phyloP scores from a whole-genome alignment of 176 grass and related monocot species.

The Panicum miliaceum region DNA sequence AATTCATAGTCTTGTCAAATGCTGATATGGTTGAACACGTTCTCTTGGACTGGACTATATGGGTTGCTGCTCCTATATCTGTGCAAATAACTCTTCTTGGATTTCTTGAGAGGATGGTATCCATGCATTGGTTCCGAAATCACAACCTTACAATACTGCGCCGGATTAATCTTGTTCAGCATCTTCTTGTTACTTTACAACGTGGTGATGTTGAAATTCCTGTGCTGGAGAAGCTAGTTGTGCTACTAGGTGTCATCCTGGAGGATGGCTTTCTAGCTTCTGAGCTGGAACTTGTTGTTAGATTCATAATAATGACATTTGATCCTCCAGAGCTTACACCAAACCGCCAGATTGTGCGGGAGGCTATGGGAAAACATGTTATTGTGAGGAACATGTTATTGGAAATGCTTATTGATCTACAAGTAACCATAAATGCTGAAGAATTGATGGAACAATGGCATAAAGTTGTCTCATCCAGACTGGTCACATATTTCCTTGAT shows the following conservation, averaged over 20 bases:
- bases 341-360: conserved; percentile 70
- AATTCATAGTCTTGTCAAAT: conserved; percentile 97
- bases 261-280: conserved; percentile 98
- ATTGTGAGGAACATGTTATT: conserved; percentile 98
- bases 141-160: conserved; percentile 97
- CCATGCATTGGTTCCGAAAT: conserved; percentile 98
- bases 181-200: conserved; percentile 97
- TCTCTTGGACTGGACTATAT: conserved; percentile 98
- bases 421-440: conserved; percentile 85
- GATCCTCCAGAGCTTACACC: conserved; percentile 80
- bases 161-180: conserved; percentile 94
- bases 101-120: conserved; percentile 99
- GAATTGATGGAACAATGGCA: conserved; percentile 99
- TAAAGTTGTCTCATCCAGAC: conserved; percentile 96
- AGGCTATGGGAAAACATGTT: conserved; percentile 96
- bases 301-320: conserved; percentile 99
- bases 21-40: conserved; percentile 99
- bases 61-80: conserved; percentile 90
- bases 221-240: conserved; percentile 96
- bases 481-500: conserved; percentile 95
- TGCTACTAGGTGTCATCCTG: conserved; percentile 97
- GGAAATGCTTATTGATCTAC: conserved; percentile 99
- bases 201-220: conserved; percentile 95
- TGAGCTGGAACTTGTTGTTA: conserved; percentile 94
- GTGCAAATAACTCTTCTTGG: conserved; percentile 95